phyloP scores from a whole-genome alignment of 345 rosid species.

The Euphorbia pulcherrima region DNA sequence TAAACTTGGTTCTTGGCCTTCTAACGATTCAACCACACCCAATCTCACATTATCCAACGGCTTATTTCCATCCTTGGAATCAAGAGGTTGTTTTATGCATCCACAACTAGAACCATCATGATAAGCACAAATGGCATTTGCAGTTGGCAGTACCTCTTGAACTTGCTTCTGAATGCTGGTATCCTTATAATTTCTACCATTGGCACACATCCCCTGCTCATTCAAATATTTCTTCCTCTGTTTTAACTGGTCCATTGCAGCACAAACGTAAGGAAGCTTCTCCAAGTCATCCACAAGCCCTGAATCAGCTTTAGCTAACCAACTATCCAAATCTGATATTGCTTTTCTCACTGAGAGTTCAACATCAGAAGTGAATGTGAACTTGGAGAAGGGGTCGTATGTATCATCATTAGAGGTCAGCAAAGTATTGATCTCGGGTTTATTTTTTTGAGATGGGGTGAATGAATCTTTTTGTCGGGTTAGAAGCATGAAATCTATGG shows the following conservation, averaged over 20 bases:
- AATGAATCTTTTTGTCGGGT: conserved; percentile 70
- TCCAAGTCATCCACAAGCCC: conserved; percentile 86
- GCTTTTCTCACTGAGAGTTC: conserved; percentile 80
- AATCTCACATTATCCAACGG: conserved; percentile 20
- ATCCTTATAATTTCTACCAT: conserved; percentile 24
- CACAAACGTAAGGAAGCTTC: conserved; percentile 89
- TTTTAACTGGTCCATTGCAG: conserved; percentile 74
- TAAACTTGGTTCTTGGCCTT: conserved; percentile 31
- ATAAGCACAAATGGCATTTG: conserved; percentile 30
- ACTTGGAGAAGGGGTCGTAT: conserved; percentile 66
- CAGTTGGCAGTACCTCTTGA: conserved; percentile 18
- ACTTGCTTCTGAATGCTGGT: conserved; percentile 25
- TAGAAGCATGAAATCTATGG: conserved; percentile 71
- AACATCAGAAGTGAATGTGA: conserved; percentile 73
- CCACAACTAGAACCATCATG: conserved; percentile 20
- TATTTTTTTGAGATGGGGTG: conserved; percentile 43
- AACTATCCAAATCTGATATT: conserved; percentile 77
- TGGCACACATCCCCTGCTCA: conserved; percentile 38
- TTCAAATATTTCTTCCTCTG: conserved; percentile 77
- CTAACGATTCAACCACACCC: conserved; percentile 31
- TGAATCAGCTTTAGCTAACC: conserved; percentile 81
- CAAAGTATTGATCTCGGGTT: conserved; percentile 18
- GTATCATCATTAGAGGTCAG: conserved; percentile 25
- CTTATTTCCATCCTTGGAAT: conserved; percentile 31
- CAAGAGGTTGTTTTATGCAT: conserved; percentile 18